Evolutionary conservation across 2,329 filamentous ascomycete species (phyloP), one percentile per base, ranked within the genome.

Genomic region (Lecanicillium sp.): DNA sequence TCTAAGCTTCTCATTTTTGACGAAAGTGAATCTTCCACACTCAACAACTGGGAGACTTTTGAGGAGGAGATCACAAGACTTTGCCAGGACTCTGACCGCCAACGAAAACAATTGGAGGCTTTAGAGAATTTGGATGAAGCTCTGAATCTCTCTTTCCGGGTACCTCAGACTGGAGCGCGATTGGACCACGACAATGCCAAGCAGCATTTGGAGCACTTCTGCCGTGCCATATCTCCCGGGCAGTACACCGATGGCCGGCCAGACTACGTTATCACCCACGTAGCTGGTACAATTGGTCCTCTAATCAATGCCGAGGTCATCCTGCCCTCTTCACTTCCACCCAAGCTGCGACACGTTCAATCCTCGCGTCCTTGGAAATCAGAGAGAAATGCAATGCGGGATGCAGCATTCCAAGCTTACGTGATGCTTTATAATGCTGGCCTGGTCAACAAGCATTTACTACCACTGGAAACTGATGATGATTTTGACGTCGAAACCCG

Each of bases 361-460:
- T 58, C 46, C 5, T 48, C 64, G 14, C 48, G 52, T 10, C 49
- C 35, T 0, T 96, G 90, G 90, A 64, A 55, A 10, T 86, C 82
- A 0, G 84, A 93, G 58, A 78, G 73, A 49, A 81, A 80, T 55
- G 89, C 90, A 0, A 81, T 73, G 55, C 88, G 86, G 59, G 91
- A 96, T 63, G 88, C 85, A 1, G 86, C 88, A 0, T 93, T 95
- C 52, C 79, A 87, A 58, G 87, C 90, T 1, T 95, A 90, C 59
- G 66, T 78, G 19, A 72, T 72, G 5, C 71, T 97, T 0, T 82
- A 91, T 59, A 56, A 77, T 7, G 83, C 78, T 21, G 84, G 85
- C 0, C 69, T 96, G 5, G 65, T 97, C 1, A 90, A 87, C 52
- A 79, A 94, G 12, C 75, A 95, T 56, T 66, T 96, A 0, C 71